phyloP scores from a whole-genome alignment of 2,329 filamentous ascomycete species.

The Diaporthe caulivora region DNA sequence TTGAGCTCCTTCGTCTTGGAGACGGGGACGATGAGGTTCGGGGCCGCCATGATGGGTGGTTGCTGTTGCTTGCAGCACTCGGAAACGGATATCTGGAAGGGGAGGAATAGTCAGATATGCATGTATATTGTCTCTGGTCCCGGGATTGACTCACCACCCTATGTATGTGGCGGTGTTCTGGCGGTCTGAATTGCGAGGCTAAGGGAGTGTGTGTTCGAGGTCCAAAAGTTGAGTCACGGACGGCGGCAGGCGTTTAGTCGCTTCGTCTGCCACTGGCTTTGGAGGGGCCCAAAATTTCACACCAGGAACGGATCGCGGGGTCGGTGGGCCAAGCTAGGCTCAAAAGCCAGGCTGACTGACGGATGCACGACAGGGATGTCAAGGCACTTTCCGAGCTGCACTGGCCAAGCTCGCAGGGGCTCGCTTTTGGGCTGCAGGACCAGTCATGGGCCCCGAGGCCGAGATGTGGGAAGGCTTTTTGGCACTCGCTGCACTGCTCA shows the following conservation, averaged over 20 bases:
- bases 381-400: neutral
- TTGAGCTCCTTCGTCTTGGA: conserved; percentile 73
- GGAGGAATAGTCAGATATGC: neutral
- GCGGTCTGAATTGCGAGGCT: neutral
- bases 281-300: conserved; percentile 39
- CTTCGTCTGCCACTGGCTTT: conserved; percentile 5
- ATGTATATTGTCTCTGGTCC: too few species aligned
- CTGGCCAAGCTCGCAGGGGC: conserved; percentile 21
- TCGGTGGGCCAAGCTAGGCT: conserved; percentile 24
- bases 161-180: conserved; percentile 14
- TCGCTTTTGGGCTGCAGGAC: neutral
- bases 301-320: conserved; percentile 37
- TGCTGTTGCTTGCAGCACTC: conserved; percentile 16
- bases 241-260: neutral
- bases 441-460: neutral
- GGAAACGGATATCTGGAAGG: neutral
- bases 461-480: conserved; percentile 5
- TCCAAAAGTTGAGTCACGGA: conserved; percentile 39
- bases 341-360: neutral
- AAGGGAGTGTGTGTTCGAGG: neutral
- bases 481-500: neutral
- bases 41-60: conserved; percentile 59
- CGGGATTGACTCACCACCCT: conserved; percentile 18
- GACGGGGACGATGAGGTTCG: conserved; percentile 64
- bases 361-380: conserved; percentile 31